Conservation (phyloP, 1,139 yeast genomes). For the Candida glucosophila region DNA sequence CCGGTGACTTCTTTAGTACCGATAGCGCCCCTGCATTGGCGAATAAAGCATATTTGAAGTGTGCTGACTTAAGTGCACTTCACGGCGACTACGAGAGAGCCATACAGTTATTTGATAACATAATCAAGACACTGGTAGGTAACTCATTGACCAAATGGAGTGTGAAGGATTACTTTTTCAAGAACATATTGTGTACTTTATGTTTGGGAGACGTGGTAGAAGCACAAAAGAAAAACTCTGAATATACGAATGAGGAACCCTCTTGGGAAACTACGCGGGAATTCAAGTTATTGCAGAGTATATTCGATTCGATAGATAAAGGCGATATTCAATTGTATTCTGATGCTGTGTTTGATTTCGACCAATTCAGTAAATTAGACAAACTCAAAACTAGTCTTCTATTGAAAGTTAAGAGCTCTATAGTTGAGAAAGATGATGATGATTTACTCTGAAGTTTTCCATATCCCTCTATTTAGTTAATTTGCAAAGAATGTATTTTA, state of each 20-base stretch:
- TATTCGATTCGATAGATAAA: constrained; percentile 64
- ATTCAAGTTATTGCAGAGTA: constrained; percentile 51
- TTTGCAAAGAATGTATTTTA: too few species aligned
- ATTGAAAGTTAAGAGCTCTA: constrained; percentile 69
- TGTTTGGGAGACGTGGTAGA: constrained; percentile 83
- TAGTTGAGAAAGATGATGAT: constrained; percentile 68
- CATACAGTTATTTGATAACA: constrained; percentile 62
- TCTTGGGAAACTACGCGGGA: constrained; percentile 76
- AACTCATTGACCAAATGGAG: constrained; percentile 83
- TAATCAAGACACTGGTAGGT: constrained; percentile 68
- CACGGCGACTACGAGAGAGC: constrained; percentile 68
- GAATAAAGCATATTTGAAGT: constrained; percentile 78
- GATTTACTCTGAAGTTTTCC: constrained; percentile 27
- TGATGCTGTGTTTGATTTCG: constrained; percentile 71
- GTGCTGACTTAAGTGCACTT: constrained; percentile 84
- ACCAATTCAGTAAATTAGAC: constrained; percentile 83
- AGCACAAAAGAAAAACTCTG: constrained; percentile 63
- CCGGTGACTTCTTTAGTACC: constrained; percentile 92
- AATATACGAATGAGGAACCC: constrained; percentile 65
- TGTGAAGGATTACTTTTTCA: constrained; percentile 82
- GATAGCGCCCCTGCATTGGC: constrained; percentile 92
- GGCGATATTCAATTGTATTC: constrained; percentile 77
- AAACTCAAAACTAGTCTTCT: constrained; percentile 86
- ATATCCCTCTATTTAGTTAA: too few species aligned
- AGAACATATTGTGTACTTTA: constrained; percentile 72